Base-by-base conservation (phyloP, 1,139 yeast species). In the Kodamaea fungicola region DNA sequence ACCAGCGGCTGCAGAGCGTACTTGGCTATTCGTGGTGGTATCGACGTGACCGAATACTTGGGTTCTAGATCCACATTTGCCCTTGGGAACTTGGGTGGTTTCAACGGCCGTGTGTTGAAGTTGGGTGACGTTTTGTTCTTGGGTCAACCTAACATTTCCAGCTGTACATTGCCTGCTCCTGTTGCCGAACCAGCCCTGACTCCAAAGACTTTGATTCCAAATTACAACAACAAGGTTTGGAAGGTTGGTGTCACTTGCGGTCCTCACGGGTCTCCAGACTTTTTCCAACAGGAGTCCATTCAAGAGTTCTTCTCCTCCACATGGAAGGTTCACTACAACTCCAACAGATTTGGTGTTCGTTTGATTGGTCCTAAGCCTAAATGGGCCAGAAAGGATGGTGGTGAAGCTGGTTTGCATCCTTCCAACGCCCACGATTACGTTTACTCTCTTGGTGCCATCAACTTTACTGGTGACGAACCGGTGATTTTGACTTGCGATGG, bases 61-160 rank as follows among this genome's bases (percentile, higher is more conserved):
- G 97, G 97, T 2, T 86, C 96, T n/a, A 78, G 96, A 59, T 87
- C 97, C 1, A 92, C 98, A 2, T 92, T 90, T 69, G 96, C 97
- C 3, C 71, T 89, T 38, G 97, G 97, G 53, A 83, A 82, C 55
- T 74, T 92, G 65, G 98, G 98, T 56, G 98, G 98, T 40, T 81
- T 78, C 67, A 89, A 89, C 51, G 98, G 98, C 37, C 76, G 97
- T 56, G 88, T 83, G 9, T 74, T 92, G 63, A 89, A 87, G 64
- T 71, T 84, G 44, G 97, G 97, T 52, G 98, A 92, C 61, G 95
- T 88, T 28, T 70, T 90, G 49, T 87, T 87, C 64, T 64, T 89
- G 46, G 94, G 92, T 30, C 87, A 84, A 57, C 86, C 95, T 10
- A 77, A 77, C 36, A 62, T 83, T 42, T 62, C 81, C 10, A 73